Evolutionary conservation across 192 early-diverging fungal genomes (phyloP), one percentile per base, ranked within the genome.

Genomic region (Diversispora eburnea): DNA sequence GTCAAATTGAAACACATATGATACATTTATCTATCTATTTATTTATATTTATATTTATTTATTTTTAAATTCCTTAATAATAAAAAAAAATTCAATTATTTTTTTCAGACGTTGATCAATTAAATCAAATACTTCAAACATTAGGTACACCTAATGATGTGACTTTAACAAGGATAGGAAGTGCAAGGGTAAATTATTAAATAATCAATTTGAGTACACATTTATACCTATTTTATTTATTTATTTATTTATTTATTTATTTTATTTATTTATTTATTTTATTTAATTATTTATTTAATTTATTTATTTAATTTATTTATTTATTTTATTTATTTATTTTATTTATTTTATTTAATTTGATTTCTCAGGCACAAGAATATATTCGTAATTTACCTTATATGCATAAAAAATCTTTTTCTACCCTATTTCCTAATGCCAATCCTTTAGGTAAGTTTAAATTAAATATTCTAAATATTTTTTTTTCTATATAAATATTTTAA

Each of bases 81-180:
- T 20, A n/a, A 20, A 15, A 20, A 10, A 73, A 70, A 20, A 65
- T 45, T 49, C 10, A 20, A 17, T 17, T 9, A n/a, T 45, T 19
- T 75, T 20, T 47, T 68, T 17, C 62, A 89, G 87, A 93, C 75
- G 92, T 95, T 20, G 93, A 97, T 79, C 95, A 97, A 78, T 84
- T 97, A 63, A 93, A 94, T 79, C 88, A 94, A 81, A 97, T 97
- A 59, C 78, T 97, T 74, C 85, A 84, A 51, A 87, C 95, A 33
- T 83, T 95, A 19, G 95, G 95, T 59, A 89, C 93, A 3, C 95
- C 95, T 4, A 86, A 89, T 71, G 91, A 92, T 69, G 84, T 78
- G 64, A 88, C 89, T 15, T 78, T 94, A 58, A 73, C 81, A 46
- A 81, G 90, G 25, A 90, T 93, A 73, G 91, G 90, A 22, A 91